These are phyloP conservation scores for Galeopsis tetrahit DNA, from an alignment of 257 asterid species.

Conservation along the genomic window DNA sequence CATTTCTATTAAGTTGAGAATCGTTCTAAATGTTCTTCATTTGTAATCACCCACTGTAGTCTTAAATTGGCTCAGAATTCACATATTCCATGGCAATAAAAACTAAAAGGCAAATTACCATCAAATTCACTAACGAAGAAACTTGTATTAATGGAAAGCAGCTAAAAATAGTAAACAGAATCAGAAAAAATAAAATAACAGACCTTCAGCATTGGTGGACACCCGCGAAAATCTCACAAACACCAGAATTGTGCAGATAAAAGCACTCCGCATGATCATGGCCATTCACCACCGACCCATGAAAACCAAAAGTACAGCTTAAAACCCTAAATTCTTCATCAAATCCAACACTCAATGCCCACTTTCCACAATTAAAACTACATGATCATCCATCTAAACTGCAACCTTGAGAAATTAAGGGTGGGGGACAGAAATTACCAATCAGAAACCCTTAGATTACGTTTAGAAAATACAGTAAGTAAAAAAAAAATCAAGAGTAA, in stretches of 20 bases:
- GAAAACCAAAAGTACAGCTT: conserved; percentile 19
- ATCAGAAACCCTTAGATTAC: conserved; percentile 17
- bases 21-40: background rate
- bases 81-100: conserved; percentile 10
- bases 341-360: conserved; percentile 33
- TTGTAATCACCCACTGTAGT: too few species aligned
- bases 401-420: background rate
- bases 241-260: conserved; percentile 51
- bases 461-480: conserved; percentile 9
- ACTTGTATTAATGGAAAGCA: background rate
- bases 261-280: conserved; percentile 48
- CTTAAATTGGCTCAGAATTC: background rate
- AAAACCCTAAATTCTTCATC: conserved; percentile 42
- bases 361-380: conserved; percentile 28
- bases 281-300: conserved; percentile 72
- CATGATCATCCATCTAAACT: conserved; percentile 24
- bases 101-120: conserved; percentile 13
- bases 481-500: conserved; percentile 10
- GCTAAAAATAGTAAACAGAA: conserved; percentile 14
- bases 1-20: background rate
- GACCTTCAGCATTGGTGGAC: conserved; percentile 88
- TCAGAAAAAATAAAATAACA: conserved; percentile 13
- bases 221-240: conserved; percentile 52
- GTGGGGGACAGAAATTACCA: background rate
- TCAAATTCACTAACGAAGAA: conserved; percentile 30